Evolutionary conservation across 306 rosid species (phyloP), one percentile per base, ranked within the genome.

Genomic region (Vigna reflexopilosa): DNA sequence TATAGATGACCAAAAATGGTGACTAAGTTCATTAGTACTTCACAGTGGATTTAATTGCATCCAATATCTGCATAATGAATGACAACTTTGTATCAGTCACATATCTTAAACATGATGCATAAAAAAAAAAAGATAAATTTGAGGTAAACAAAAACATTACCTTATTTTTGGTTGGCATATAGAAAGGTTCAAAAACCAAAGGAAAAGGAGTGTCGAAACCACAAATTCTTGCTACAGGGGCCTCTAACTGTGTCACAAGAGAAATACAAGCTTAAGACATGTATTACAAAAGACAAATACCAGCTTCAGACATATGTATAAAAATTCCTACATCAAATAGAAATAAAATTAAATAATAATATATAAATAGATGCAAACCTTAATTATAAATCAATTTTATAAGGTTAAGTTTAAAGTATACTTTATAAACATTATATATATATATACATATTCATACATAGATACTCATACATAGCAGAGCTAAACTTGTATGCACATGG

Each of bases 131-230:
- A 30, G 28, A 77, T 52, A 11, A 28, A 77, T 36, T 36, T 14
- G 45, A 77, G 48, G 26, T 10, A 3, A 66, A 13, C 12, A 9
- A 44, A 20, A 11, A 15, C 19, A 34, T 78, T 80, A 91, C 99
- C 91, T 95, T 95, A 83, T 91, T 91, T 86, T 93, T 95, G 58
- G 90, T 91, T 50, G 99, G 99, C 93, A 95, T 79, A 83, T 95
- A 95, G 91, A 93, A 93, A 19, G 99, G 99, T 82, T 95, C 98
- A 67, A 95, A 95, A 70, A 95, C 96, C 64, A 95, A 93, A 59
- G 99, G 99, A 77, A 95, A 95, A 38, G 98, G 99, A 22, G 97
- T 95, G 88, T 95, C 99, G 72, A 95, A 81, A 71, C 99, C 99
- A 14, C 98, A 95, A 20, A 95, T 85, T 87, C 99, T 93, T 49